Percentiles rank a stretch among this genome's conserved stretches.
Evolutionary conservation across 2,329 filamentous ascomycete genomes (phyloP).

Genomic region (Tolypocladium paradoxum): DNA sequence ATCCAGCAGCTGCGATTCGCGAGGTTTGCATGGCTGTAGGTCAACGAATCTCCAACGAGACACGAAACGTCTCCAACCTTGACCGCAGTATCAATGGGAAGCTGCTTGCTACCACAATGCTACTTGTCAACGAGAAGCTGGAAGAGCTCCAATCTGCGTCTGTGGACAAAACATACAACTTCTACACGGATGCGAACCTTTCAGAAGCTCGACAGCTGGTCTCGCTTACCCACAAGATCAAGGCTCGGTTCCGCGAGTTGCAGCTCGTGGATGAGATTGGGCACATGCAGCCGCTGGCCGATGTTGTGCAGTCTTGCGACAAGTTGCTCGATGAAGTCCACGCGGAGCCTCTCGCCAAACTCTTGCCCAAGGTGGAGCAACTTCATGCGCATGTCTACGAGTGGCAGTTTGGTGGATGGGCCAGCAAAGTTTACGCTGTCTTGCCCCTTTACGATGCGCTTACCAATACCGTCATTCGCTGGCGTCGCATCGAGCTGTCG

Average conservation of each 20-base stretch:
- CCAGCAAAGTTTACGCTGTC: conserved; percentile 67
- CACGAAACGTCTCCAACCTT: conserved; percentile 14
- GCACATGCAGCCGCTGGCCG: conserved; percentile 64
- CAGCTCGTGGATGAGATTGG: conserved; percentile 54
- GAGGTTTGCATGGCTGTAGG: conserved; percentile 33
- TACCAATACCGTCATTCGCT: conserved; percentile 72
- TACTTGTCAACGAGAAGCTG: conserved; percentile 54
- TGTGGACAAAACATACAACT: conserved; percentile 55
- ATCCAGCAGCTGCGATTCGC: conserved; percentile 30
- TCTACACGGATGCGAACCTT: conserved; percentile 76
- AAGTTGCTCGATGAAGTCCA: conserved; percentile 67
- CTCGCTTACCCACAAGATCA: conserved; percentile 55
- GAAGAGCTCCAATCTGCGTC: conserved; percentile 27
- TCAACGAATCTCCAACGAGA: conserved; percentile 21
- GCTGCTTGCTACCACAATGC: conserved; percentile 55
- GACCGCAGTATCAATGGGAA: conserved; percentile 33
- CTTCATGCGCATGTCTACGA: conserved; percentile 78
- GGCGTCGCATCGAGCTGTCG: conserved; percentile 82
- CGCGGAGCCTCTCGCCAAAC: conserved; percentile 73
- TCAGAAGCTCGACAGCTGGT: conserved; percentile 66
- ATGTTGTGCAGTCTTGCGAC: conserved; percentile 66
- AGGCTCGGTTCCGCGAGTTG: conserved; percentile 62
- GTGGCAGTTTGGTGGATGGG: conserved; percentile 82
- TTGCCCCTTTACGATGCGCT: conserved; percentile 62
- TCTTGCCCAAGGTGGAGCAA: conserved; percentile 79